These are phyloP conservation scores for Sarcomyxa edulis DNA, from an alignment of 768 basidiomycete species.

Conservation along the genomic window DNA sequence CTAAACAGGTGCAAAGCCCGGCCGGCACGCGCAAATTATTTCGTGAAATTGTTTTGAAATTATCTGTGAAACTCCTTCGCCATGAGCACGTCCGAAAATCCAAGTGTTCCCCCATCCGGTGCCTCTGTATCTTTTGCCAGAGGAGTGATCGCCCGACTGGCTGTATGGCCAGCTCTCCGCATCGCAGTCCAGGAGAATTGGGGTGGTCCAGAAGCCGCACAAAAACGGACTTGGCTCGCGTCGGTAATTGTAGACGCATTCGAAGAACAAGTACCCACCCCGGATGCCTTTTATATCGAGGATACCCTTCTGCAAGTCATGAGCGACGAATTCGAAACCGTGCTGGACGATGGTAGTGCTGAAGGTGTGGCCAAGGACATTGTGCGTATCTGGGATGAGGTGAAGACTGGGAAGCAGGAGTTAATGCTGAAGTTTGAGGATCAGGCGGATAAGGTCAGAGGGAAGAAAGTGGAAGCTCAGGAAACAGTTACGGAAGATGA, in stretches of 20 bases:
- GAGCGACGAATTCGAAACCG: constrained; percentile 81
- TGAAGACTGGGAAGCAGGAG: constrained; percentile 36
- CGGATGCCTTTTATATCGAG: constrained; percentile 75
- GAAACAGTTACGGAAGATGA: constrained; percentile 32
- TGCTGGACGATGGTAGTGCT: constrained; percentile 82
- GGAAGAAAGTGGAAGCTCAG: constrained; percentile 49
- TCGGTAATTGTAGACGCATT: constrained; percentile 78
- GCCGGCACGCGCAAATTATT: no score
- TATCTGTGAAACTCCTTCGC: neutral
- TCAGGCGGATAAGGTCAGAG: constrained; percentile 50
- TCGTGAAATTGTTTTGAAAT: neutral
- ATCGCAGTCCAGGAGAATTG: constrained; percentile 82
- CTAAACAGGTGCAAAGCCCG: no score
- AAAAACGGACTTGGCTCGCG: constrained; percentile 84
- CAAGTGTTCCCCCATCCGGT: constrained; percentile 26
- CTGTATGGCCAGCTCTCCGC: constrained; percentile 80
- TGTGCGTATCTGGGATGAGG: constrained; percentile 60
- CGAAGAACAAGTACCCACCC: constrained; percentile 42
- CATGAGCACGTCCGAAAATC: neutral
- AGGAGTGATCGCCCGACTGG: constrained; percentile 77
- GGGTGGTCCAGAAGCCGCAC: constrained; percentile 70
- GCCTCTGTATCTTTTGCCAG: constrained; percentile 75
- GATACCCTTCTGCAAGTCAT: constrained; percentile 79
- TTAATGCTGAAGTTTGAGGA: constrained; percentile 59
- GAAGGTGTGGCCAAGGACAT: constrained; percentile 70